Evolutionary conservation across 163 green algal genomes (phyloP).

Genomic region (Coccomyxa subellipsoidea): DNA sequence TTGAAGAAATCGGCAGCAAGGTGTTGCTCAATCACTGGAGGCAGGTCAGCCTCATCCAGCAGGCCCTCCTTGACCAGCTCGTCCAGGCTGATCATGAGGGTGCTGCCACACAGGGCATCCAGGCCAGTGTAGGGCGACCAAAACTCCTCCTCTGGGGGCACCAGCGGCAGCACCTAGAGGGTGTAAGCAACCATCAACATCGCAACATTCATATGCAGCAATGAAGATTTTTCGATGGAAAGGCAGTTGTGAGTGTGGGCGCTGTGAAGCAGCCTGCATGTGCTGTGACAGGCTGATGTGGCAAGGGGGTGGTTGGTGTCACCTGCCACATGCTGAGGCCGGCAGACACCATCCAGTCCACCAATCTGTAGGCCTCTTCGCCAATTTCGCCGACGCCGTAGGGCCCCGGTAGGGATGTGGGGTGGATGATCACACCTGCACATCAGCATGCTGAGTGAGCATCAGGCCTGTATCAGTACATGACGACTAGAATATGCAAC

Average conservation of each 20-base stretch:
- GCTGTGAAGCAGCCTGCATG: no score
- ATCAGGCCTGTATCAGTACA: neutral
- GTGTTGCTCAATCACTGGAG: constrained; percentile 4
- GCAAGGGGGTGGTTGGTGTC: neutral
- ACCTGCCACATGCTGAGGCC: constrained; percentile 78
- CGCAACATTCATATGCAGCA: no score
- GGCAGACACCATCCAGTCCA: constrained; percentile 85
- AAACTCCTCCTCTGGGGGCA: constrained; percentile 87
- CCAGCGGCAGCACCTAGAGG: constrained; percentile 89
- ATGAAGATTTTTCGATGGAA: no score
- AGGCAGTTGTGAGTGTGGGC: no score
- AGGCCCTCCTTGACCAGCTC: constrained; percentile 82
- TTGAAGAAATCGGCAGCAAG: constrained; percentile 6
- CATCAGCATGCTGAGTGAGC: constrained; percentile 7
- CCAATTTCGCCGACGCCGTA: constrained; percentile 92
- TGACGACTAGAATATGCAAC: neutral
- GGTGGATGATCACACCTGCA: constrained; percentile 92
- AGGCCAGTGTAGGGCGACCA: constrained; percentile 90
- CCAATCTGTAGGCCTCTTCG: constrained; percentile 69
- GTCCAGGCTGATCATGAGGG: constrained; percentile 86
- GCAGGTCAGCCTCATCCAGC: constrained; percentile 59
- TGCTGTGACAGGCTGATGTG: no score
- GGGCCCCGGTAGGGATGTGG: constrained; percentile 88
- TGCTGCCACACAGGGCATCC: constrained; percentile 87
- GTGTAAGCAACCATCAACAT: neutral